Base-by-base conservation (phyloP, 352 stramenopile species). In the Pythium vanterpoolii region DNA sequence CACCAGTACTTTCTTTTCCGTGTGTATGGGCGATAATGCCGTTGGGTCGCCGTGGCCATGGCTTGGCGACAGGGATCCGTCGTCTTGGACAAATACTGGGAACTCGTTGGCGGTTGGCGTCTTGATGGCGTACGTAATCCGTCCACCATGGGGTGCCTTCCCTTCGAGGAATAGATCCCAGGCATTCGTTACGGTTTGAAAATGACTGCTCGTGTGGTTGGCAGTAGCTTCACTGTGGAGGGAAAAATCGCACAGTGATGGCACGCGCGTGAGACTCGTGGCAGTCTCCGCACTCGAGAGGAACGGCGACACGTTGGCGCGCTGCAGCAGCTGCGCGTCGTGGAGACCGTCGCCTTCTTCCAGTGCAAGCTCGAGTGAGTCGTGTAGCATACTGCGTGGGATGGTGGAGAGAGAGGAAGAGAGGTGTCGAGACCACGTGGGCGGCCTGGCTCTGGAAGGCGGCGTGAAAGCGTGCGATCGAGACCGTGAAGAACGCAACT, bases 1-100 rank as follows among this genome's bases (percentile, higher is more conserved):
- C 19, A 82, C 76, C 23, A 82, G 65, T 14, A 85, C 57, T 46
- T 82, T 83, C 64, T 74, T 79, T 42, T 79, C 62, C 3, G 66
- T 53, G 26, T 57, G 68, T 14, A 62, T 76, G 10, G 75, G 73
- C 21, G 77, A 85, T 5, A 76, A 40, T 18, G 60, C 58, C 33
- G 23, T 61, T 14, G 45, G 28, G 2, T 68, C 52, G 19, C 66
- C 39, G n/a, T 66, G 72, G 23, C n/a, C n/a, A n/a, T n/a, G n/a
- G n/a, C n/a, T n/a, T n/a, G n/a, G n/a, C n/a, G n/a, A n/a, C n/a
- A n/a, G n/a, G 1, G 34, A 42, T 13, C 18, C 5, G 4, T 28
- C 28, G 10, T 44, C 24, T 3, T 11, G 7, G n/a, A 55, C 48
- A n/a, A 49, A 53, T 4, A 27, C n/a, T 3, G 46, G 8, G 38